Evolutionary conservation across 148 eudicot species (phyloP), one percentile per base, ranked within the genome.

Genomic region (Pharnaceum exiguum): DNA sequence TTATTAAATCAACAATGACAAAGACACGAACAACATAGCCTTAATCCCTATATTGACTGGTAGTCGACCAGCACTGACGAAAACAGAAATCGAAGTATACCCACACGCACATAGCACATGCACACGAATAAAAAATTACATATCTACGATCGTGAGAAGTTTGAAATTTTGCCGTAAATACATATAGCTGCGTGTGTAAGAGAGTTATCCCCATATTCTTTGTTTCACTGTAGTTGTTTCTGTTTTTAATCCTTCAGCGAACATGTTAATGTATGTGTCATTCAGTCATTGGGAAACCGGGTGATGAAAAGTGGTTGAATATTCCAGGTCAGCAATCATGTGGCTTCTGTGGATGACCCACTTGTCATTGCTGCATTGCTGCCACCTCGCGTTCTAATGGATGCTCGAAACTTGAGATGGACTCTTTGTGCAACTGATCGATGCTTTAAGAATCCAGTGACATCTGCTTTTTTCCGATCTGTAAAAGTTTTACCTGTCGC

Each of bases 261-360:
- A 18, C 36, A 26, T 18, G 25, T 35, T 27, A 16, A 9, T 57
- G 22, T 12, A 48, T 3, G 31, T 15, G 30, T 18, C 24, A 15
- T 37, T 36, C 38, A 35, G 38, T 6, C 38, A 35, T 6, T 6
- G 38, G 12, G 12, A 35, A 6, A 12, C 7, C 7, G 38, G 12
- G 38, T 35, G 38, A 35, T 35, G 12, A 12, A 16, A 37, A 21
- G 16, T 16, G 8, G 35, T 30, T 56, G 36, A 37, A 22, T 47
- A 23, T 56, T 79, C 58, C 49, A 90, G 97, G 95, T 90, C 46
- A 90, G 97, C 82, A 90, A 90, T 67, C 97, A 90, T 71, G 95
- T 90, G 71, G 95, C 97, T 59, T 79, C 95, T 43, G 63, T 90
- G 69, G 97, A 90, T 68, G 96, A 90, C 58, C 97, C 97, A 16